Conservation (phyloP, 352 stramenopile genomes). For the Globisporangium cylindrosporum region DNA sequence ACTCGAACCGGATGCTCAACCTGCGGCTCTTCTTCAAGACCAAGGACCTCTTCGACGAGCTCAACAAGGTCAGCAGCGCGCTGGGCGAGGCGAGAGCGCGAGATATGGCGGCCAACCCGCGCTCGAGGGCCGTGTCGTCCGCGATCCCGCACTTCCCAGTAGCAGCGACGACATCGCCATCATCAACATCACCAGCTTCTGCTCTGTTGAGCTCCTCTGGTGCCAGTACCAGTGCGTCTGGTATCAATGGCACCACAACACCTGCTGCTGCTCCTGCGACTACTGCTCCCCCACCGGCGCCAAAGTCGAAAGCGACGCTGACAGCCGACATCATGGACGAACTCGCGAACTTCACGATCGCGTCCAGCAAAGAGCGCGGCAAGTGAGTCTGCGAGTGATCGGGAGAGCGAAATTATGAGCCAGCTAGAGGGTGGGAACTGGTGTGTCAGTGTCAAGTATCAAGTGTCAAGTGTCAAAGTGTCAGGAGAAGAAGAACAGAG, state of each 20-base stretch:
- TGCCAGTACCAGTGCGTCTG: conserved; percentile 1
- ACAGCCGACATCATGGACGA: conserved; percentile 44
- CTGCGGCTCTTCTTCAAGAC: conserved; percentile 70
- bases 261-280: neutral
- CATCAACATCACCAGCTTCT: neutral
- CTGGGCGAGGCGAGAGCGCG: conserved; percentile 14
- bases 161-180: neutral
- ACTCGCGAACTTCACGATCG: conserved; percentile 41
- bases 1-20: conserved; percentile 45
- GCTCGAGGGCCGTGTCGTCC: conserved; percentile 12
- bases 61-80: conserved; percentile 30
- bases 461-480: conserved; percentile 1
- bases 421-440: neutral
- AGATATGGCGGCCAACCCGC: conserved; percentile 7
- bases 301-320: conserved; percentile 10
- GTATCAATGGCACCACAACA: neutral
- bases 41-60: conserved; percentile 49
- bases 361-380: conserved; percentile 17
- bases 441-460: neutral
- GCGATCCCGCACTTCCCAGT: neutral
- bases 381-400: neutral
- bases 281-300: neutral
- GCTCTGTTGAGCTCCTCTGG: neutral
- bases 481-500: neutral
- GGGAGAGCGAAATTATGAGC: neutral